These are phyloP conservation scores for Annulohypoxylon nitens DNA, from an alignment of 495 filamentous ascomycete genomes.

Conservation along the genomic window DNA sequence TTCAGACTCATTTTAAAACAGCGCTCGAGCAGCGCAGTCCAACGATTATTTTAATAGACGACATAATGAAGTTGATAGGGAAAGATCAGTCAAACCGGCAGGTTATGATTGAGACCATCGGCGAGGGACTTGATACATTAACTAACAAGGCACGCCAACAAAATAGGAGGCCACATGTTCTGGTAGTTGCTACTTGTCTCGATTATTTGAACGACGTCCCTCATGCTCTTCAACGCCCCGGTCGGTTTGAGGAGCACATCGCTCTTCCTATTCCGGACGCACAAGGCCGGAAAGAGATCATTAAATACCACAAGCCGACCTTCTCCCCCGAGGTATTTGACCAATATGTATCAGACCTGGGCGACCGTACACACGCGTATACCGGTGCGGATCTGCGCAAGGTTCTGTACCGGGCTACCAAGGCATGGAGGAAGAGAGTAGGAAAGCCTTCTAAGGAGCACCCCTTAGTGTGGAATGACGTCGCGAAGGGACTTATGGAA, in stretches of 20 bases:
- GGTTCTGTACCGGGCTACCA: constrained; percentile 59
- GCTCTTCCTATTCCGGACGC: constrained; percentile 85
- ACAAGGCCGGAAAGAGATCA: constrained; percentile 77
- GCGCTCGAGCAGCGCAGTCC: constrained; percentile 76
- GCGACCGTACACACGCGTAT: constrained; percentile 67
- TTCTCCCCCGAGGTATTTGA: constrained; percentile 54
- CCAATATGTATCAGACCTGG: constrained; percentile 58
- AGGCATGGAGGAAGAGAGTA: constrained; percentile 44
- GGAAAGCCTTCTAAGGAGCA: constrained; percentile 27
- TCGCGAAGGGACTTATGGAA: constrained; percentile 57
- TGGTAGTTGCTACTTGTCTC: constrained; percentile 81
- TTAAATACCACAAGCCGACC: constrained; percentile 65
- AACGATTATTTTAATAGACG: constrained; percentile 85
- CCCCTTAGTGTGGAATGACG: constrained; percentile 57
- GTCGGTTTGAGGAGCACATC: constrained; percentile 77
- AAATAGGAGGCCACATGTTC: constrained; percentile 58
- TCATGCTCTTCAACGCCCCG: constrained; percentile 73
- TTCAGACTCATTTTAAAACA: constrained; percentile 78
- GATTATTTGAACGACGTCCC: constrained; percentile 82
- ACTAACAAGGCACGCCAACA: constrained; percentile 51
- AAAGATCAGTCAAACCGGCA: constrained; percentile 67
- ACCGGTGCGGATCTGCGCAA: constrained; percentile 63
- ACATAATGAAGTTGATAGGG: constrained; percentile 79
- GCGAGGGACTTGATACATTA: constrained; percentile 66
- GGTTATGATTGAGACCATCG: constrained; percentile 62